These are phyloP conservation scores for Mitragyna speciosa DNA, from an alignment of 257 asterid species.

Conservation along the genomic window DNA sequence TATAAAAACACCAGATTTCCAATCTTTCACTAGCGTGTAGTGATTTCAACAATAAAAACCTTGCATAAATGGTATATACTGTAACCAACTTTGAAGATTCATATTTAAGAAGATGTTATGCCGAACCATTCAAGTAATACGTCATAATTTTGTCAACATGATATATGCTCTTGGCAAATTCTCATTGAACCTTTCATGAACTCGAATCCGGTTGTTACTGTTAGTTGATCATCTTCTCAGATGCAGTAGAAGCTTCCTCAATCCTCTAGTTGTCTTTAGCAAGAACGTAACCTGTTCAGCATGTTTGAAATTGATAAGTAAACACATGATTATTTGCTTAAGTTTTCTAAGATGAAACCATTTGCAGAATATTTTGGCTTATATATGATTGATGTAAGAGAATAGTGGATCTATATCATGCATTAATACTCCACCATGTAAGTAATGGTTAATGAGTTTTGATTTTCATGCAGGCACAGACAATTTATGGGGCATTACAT, in stretches of 20 bases:
- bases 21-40: background rate
- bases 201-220: background rate
- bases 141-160: background rate
- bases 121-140: background rate
- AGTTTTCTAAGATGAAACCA: background rate
- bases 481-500: constrained; percentile 91
- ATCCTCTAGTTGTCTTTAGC: background rate
- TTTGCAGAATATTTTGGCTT: background rate
- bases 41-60: background rate
- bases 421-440: background rate
- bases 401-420: background rate
- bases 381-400: background rate
- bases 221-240: background rate
- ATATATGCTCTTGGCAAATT: background rate
- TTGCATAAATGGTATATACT: background rate
- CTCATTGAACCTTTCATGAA: background rate
- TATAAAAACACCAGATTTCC: background rate
- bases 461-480: constrained; percentile 67
- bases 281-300: background rate
- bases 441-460: background rate
- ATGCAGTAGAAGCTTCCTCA: background rate
- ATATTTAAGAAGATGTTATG: background rate
- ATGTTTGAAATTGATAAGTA: background rate
- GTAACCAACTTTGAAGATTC: background rate
- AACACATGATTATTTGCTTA: background rate